Evolutionary conservation across 1,284 basidiomycete genomes (phyloP), one percentile per base, ranked within the genome.

Genomic region (Ceratobasidium sp.): DNA sequence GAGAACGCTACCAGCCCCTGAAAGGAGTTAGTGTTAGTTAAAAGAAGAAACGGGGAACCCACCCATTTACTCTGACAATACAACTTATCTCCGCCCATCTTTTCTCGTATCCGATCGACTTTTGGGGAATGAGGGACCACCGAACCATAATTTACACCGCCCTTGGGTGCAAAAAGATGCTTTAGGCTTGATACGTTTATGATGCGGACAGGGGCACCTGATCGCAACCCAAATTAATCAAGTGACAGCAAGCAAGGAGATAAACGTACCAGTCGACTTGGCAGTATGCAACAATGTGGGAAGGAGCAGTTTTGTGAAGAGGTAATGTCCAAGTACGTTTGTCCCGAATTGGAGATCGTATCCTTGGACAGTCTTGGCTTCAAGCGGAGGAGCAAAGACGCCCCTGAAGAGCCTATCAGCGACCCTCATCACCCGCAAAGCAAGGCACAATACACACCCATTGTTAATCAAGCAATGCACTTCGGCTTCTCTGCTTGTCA

Each of bases 261-360:
- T 27, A 27, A 46, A 21, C 29, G 53, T 50, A 66, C 62, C 50
- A 21, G 52, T 60, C 4, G 29, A 14, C 23, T 62, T 56, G 14
- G 69, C 59, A 1, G 68, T 70, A 16, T 25, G 47, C 5, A 71
- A 36, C 54, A 72, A 47, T 3, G 33, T 52, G 0, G 72, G 72
- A 21, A 71, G 36, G 25, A 72, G 68, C 30, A 69, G 47, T 2
- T 44, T 46, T 0, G 68, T 68, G 47, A 72, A 64, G 4, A 69
- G 56, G 19, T 56, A 71, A 53, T 71, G 72, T 8, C 72, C 72
- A 21, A 72, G 62, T 2, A 70, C 68, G 36, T 72, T 72, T 1
- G 72, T 71, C 2, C 70, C 72, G 33, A 69, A 72, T 30, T 72
- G 72, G 7, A 70, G 68, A 44, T 72, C 72, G 39, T 71, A 71